Conservation (phyloP, 495 filamentous ascomycete genomes). For the Xylaria scruposa region DNA sequence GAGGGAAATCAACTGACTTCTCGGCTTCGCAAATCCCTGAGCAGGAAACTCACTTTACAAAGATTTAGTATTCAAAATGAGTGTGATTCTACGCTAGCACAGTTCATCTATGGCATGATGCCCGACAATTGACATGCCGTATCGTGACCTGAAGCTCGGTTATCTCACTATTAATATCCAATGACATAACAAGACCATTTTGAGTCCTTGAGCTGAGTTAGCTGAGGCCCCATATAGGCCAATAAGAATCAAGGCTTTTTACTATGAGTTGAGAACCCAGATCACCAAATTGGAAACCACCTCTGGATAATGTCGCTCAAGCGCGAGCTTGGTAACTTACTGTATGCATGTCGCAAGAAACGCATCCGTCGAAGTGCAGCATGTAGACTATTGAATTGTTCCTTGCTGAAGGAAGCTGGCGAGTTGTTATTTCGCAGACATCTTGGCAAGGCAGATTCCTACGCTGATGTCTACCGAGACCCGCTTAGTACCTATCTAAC, state of each 20-base stretch:
- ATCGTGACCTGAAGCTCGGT: neutral
- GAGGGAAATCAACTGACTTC: neutral
- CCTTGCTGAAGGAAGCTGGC: slow-evolving; percentile 13
- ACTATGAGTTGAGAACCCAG: neutral
- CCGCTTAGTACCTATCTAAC: slow-evolving; percentile 6
- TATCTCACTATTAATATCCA: slow-evolving; percentile 21
- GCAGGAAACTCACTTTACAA: neutral
- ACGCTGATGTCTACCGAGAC: slow-evolving; percentile 23
- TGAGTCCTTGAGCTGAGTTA: slow-evolving; percentile 4
- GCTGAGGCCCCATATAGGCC: slow-evolving; percentile 15
- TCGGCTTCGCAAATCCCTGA: neutral
- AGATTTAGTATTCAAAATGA: neutral
- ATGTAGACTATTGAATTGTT: slow-evolving; percentile 13
- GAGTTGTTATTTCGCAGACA: slow-evolving; percentile 23
- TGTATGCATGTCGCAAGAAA: slow-evolving; percentile 12
- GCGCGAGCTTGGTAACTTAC: slow-evolving; percentile 7
- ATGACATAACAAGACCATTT: slow-evolving; percentile 2
- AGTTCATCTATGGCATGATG: neutral
- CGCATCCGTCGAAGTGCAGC: slow-evolving; percentile 19
- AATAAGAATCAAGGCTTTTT: slow-evolving; percentile 1
- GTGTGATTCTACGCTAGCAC: neutral
- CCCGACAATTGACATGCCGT: neutral
- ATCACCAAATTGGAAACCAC: slow-evolving; percentile 13
- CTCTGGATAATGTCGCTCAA: slow-evolving; percentile 12
- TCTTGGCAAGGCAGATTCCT: slow-evolving; percentile 28